Conservation (phyloP, 2,329 filamentous ascomycete genomes). For the Bipolaris bicolor region DNA sequence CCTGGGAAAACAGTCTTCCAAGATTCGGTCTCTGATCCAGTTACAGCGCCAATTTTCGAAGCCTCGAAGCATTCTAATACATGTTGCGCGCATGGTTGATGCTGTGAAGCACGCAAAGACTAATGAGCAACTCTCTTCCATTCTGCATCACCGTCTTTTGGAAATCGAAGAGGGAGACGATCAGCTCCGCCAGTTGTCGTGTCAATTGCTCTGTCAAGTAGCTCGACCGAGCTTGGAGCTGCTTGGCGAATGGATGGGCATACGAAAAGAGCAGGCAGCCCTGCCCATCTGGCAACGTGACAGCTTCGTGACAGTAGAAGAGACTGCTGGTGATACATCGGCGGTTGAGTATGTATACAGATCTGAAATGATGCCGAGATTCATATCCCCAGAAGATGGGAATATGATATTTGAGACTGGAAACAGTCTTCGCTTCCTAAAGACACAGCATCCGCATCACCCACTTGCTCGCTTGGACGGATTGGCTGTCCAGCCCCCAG, state of each 20-base stretch:
- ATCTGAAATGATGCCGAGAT: conserved; percentile 69
- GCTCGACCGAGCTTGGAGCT: conserved; percentile 71
- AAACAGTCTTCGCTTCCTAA: conserved; percentile 74
- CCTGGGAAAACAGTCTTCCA: conserved; percentile 37
- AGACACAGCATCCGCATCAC: conserved; percentile 72
- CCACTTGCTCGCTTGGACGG: conserved; percentile 65
- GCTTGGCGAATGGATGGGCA: conserved; percentile 76
- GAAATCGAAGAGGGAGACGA: conserved; percentile 67
- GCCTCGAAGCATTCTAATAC: conserved; percentile 60
- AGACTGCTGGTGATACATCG: conserved; percentile 29
- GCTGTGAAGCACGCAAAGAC: conserved; percentile 52
- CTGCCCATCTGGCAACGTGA: conserved; percentile 34
- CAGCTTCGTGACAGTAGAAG: conserved; percentile 40
- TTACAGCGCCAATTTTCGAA: conserved; percentile 51
- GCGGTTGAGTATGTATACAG: conserved; percentile 67
- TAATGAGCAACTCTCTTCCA: conserved; percentile 48
- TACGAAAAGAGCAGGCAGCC: conserved; percentile 53
- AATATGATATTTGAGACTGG: conserved; percentile 79
- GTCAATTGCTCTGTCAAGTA: conserved; percentile 69
- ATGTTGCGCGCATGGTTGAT: conserved; percentile 59
- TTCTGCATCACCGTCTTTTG: conserved; percentile 46
- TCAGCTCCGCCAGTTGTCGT: conserved; percentile 67
- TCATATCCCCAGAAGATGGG: conserved; percentile 73
- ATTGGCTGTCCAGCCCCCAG: conserved; percentile 60
- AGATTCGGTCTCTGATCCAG: conserved; percentile 48